phyloP scores from a whole-genome alignment of 2,329 filamentous ascomycete genomes.

The Microsporum canis region DNA sequence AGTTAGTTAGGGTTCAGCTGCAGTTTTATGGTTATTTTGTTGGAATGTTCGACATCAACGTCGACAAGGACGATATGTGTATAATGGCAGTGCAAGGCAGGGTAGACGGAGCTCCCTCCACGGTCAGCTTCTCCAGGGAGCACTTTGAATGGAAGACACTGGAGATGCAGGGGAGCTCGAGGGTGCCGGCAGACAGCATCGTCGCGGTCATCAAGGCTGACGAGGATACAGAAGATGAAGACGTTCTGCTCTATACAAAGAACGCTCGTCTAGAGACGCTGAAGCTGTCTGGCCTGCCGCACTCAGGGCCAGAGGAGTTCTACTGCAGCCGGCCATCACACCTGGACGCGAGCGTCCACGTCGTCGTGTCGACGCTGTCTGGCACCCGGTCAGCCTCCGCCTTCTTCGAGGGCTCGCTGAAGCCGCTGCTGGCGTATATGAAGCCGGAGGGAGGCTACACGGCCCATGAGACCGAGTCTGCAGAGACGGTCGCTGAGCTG shows the following conservation, averaged over 20 bases:
- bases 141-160: not conserved
- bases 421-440: slow-evolving; percentile 43
- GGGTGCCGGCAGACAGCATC: not conserved
- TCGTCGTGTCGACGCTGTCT: slow-evolving; percentile 57
- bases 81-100: not conserved
- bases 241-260: not conserved
- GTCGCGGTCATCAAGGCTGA: not conserved
- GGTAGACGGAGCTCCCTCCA: not conserved
- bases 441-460: slow-evolving; percentile 37
- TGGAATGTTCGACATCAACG: too few species aligned
- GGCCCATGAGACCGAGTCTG: slow-evolving; percentile 52
- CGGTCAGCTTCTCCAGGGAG: not conserved
- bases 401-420: slow-evolving; percentile 47
- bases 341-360: slow-evolving; percentile 31
- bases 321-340: not conserved
- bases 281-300: not conserved
- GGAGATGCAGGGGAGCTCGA: not conserved
- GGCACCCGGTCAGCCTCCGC: slow-evolving; percentile 47
- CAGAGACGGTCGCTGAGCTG: slow-evolving; percentile 54
- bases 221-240: not conserved
- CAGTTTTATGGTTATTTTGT: too few species aligned
- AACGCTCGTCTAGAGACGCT: not conserved
- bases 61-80: too few species aligned
- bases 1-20: too few species aligned
- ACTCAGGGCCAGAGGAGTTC: not conserved